Conservation (phyloP, 2,329 filamentous ascomycete species). For the Botrytis fabae region DNA sequence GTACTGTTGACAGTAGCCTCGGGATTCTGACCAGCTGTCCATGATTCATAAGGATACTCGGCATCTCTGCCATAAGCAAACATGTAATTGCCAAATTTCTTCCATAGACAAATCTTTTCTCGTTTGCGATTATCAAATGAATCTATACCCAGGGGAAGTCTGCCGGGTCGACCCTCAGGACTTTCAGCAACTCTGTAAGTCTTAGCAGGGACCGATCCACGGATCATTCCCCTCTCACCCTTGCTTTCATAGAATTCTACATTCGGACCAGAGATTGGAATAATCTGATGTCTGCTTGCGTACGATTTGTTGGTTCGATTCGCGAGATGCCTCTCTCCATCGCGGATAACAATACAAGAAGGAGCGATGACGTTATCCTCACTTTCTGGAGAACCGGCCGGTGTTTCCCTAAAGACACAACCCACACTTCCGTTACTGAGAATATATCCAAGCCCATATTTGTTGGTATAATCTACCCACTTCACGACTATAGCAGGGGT, state of each 20-base stretch:
- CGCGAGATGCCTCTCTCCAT: slow-evolving; percentile 69
- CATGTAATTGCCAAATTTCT: slow-evolving; percentile 76
- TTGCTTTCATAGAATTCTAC: slow-evolving; percentile 76
- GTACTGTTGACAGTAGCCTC: slow-evolving; percentile 42
- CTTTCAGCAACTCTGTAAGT: slow-evolving; percentile 58
- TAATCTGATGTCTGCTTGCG: slow-evolving; percentile 57
- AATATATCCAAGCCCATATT: slow-evolving; percentile 82
- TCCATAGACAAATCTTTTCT: slow-evolving; percentile 67
- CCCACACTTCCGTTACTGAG: slow-evolving; percentile 79
- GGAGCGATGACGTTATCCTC: slow-evolving; percentile 60
- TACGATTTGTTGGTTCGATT: slow-evolving; percentile 59
- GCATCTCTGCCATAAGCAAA: slow-evolving; percentile 73
- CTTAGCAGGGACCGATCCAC: slow-evolving; percentile 64
- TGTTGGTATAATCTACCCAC: slow-evolving; percentile 88
- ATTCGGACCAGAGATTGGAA: slow-evolving; percentile 60
- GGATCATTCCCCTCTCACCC: slow-evolving; percentile 61
- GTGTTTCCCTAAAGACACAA: slow-evolving; percentile 60
- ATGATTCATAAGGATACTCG: slow-evolving; percentile 51
- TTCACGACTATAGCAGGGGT: slow-evolving; percentile 68
- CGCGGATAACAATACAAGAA: slow-evolving; percentile 69
- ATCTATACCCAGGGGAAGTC: slow-evolving; percentile 62
- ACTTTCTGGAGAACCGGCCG: slow-evolving; percentile 49
- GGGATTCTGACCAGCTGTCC: slow-evolving; percentile 36
- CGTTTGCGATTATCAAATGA: slow-evolving; percentile 66
- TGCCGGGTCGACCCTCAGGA: slow-evolving; percentile 60